Evolutionary conservation across 1,139 yeast species (phyloP), one percentile per base, ranked within the genome.

Genomic region (Lodderomyces elongisporus): DNA sequence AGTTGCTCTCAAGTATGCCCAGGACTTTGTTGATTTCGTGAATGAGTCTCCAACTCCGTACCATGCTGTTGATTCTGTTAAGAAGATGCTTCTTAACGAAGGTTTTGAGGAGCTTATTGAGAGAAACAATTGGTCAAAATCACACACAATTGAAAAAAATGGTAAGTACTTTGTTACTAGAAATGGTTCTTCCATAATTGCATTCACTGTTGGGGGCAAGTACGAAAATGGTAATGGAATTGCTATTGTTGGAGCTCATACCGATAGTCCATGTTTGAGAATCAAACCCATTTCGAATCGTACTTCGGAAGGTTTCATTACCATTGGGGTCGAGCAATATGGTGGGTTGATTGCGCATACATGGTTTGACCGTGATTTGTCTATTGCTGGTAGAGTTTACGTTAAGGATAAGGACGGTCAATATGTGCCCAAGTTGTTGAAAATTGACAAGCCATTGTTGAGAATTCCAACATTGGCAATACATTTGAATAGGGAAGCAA

Each of bases 391-490:
- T 12, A 70, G 97, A 44, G 95, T 91, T 1, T 80, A 81, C 52
- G 72, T 74, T 26, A 56, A 58, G 21, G 65, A 62, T 12, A n/a
- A n/a, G n/a, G 79, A 63, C 27, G 80, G 75, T 14, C 60, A 72
- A 33, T 71, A 62, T 42, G 72, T 75, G 27, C 78, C 95, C 1
- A 78, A 70, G 50, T 66, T 91, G 41, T 74, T 91, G 42, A 85
- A 87, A 56, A 71, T 91, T 43, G 78, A 84, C 46, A 83, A 75
- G 55, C 96, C 98, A 1, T 60, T 91, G 38, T 68, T 91, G 51
- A 77, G 96, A 52, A 89, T 91, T 39, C 98, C 97, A 27, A 88
- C 96, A 1, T 69, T 91, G 54, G 98, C 98, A 13, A 89, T 91
- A 43, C 98, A 91, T 58, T 70, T 91, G 46, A 81, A 85, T 49